These are phyloP conservation scores for Anthracocystis setariae DNA, from an alignment of 1,284 basidiomycete species.

Conservation along the genomic window DNA sequence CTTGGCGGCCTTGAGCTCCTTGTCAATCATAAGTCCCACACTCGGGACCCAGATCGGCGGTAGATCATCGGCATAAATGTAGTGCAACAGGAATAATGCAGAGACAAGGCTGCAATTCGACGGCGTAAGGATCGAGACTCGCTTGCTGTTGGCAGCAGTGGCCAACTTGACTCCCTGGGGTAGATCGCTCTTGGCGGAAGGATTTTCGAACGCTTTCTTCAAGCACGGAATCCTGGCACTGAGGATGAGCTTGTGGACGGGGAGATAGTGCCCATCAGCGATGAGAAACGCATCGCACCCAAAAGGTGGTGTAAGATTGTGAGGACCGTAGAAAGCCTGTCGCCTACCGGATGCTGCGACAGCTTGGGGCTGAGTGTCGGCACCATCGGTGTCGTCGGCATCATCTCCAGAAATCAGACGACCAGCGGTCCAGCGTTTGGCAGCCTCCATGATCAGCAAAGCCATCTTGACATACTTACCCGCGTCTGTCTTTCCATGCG, in stretches of 20 bases:
- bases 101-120: conserved; percentile 75
- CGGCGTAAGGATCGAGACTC: conserved; percentile 44
- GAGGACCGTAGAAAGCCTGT: conserved; percentile 42
- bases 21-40: conserved; percentile 72
- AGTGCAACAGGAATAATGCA: conserved; percentile 81
- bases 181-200: conserved; percentile 13
- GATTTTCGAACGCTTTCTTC: conserved; percentile 46
- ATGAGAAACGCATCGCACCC: conserved; percentile 77
- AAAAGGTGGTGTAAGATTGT: conserved; percentile 47
- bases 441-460: conserved; percentile 69
- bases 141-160: conserved; percentile 6
- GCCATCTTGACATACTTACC: conserved; percentile 45
- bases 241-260: conserved; percentile 77
- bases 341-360: conserved; percentile 11
- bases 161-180: conserved; percentile 32
- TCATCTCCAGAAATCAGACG: conserved; percentile 55
- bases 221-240: conserved; percentile 74
- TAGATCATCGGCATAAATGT: conserved; percentile 86
- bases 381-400: not conserved
- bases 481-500: conserved; percentile 10
- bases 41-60: conserved; percentile 86
- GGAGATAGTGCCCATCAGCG: conserved; percentile 71
- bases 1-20: conserved; percentile 72
- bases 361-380: not conserved
- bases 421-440: conserved; percentile 69